Percentiles rank a stretch among this genome's conserved stretches.
These are phyloP conservation scores for Quercus variabilis DNA, from an alignment of 306 rosid species.

Conservation along the genomic window DNA sequence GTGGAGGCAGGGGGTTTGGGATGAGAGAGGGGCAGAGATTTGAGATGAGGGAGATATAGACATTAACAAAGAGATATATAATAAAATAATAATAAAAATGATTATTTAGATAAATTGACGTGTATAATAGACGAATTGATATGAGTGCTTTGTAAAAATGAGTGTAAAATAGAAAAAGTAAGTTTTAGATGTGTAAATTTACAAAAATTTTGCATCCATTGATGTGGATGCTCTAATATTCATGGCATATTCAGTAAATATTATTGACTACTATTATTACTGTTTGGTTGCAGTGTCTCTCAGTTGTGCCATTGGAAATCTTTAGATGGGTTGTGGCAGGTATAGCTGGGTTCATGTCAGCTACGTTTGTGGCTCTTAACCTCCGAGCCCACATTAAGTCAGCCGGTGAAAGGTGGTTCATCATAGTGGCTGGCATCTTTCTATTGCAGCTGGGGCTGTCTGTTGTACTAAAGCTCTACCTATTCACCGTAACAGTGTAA, in stretches of 20 bases:
- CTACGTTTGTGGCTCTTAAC: conserved; percentile 85
- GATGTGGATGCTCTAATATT: not conserved
- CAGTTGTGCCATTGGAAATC: conserved; percentile 71
- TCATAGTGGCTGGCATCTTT: conserved; percentile 88
- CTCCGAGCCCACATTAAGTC: conserved; percentile 87
- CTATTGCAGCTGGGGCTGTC: conserved; percentile 89
- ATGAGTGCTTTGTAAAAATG: too few species aligned
- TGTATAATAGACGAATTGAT: too few species aligned
- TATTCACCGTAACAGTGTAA: conserved; percentile 77
- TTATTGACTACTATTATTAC: not conserved
- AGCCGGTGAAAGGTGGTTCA: conserved; percentile 90
- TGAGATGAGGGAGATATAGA: too few species aligned
- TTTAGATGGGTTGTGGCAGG: conserved; percentile 88
- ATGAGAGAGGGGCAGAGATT: too few species aligned
- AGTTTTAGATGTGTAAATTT: too few species aligned
- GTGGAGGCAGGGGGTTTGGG: too few species aligned
- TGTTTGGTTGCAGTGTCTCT: conserved; percentile 72
- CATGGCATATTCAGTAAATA: not conserved
- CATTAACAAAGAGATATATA: too few species aligned
- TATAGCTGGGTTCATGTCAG: conserved; percentile 89
- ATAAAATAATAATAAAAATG: too few species aligned
- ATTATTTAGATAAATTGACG: too few species aligned
- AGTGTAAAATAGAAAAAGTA: too few species aligned
- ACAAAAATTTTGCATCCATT: too few species aligned
- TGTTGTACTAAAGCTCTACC: conserved; percentile 68